Evolutionary conservation across 176 grass and related monocot species (phyloP), one percentile per base, ranked within the genome.

Genomic region (Phyllostachys edulis): DNA sequence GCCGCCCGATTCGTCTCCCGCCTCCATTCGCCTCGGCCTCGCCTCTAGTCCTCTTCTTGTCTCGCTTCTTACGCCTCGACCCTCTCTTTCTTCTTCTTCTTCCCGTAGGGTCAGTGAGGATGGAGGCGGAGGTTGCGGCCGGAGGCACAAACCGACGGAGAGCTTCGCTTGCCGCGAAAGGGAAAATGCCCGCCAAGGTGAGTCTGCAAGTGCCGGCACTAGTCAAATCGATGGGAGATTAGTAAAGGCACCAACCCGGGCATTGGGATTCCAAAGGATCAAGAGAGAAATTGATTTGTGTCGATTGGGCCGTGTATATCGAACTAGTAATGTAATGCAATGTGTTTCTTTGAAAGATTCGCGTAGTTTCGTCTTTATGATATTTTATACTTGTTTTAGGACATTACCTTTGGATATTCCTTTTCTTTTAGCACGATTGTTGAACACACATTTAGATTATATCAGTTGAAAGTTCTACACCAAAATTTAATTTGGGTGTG

Each of bases 171-270:
- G 71, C 86, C 26, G 78, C 46, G 21, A 92, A 86, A 79, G 67
- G 90, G 82, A 86, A 92, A 50, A 67, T 41, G 14, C 70, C 59
- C 12, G 86, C 51, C 52, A 89, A 89, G 73, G 89, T 88, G 65
- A 78, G 67, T 12, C 9, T 4, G 20, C 13, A 38, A 41, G 20
- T 67, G 64, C 78, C 29, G 18, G 36, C 15, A 45, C 36, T 36
- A 4, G 1, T 47, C 7, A 6, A 38, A 39, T 69, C 21, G 37
- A 71, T 39, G 5, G 29, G 34, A 14, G 39, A n/a, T 57, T 59
- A 50, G 76, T 67, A 42, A 82, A 60, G n/a, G 21, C 34, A 14
- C 38, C 15, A 49, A 12, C 85, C 75, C 75, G 20, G 23, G 20
- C 29, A 38, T 57, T 45, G 11, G 80, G 32, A 39, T 62, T 70